A percentile compares a stretch with the other conserved stretches of the same genome.
Evolutionary conservation across 441 rosid genomes (phyloP).

Genomic region (Erysimum cheiri): DNA sequence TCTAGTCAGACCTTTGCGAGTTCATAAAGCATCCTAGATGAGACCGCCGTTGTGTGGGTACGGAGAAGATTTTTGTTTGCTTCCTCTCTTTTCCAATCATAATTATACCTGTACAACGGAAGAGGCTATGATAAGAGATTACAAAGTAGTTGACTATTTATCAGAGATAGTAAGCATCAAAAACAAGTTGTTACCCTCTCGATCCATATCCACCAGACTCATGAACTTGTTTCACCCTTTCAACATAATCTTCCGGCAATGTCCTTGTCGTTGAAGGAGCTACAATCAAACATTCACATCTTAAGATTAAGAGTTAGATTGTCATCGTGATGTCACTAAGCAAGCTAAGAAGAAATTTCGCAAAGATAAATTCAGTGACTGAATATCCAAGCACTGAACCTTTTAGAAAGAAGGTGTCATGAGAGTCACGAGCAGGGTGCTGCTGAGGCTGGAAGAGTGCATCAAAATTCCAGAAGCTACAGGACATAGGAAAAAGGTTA

Average conservation of each 20-base stretch:
- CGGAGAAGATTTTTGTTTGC: conserved; percentile 92
- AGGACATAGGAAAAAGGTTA: background rate
- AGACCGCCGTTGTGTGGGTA: conserved; percentile 95
- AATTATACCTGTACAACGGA: conserved; percentile 61
- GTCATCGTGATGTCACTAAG: background rate
- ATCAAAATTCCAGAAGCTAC: conserved; percentile 91
- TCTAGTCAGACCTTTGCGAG: conserved; percentile 71
- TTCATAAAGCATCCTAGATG: conserved; percentile 88
- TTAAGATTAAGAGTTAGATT: background rate
- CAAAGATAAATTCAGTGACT: conserved; percentile 13
- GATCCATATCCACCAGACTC: conserved; percentile 92
- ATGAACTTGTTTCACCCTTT: conserved; percentile 74
- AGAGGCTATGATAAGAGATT: background rate
- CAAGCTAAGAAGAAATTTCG: conserved; percentile 33
- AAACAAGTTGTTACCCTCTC: conserved; percentile 64
- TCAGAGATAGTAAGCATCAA: conserved; percentile 18
- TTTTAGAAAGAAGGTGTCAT: conserved; percentile 86
- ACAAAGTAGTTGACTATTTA: background rate
- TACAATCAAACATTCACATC: conserved; percentile 40
- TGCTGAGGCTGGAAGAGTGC: conserved; percentile 96
- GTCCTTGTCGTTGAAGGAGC: conserved; percentile 79
- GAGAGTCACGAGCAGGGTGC: conserved; percentile 99
- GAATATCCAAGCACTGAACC: conserved; percentile 48
- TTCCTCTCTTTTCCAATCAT: conserved; percentile 96
- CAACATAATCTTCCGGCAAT: conserved; percentile 89